Evolutionary conservation across 495 filamentous ascomycete species (phyloP).

Genomic region (Penicillium malachiteum): DNA sequence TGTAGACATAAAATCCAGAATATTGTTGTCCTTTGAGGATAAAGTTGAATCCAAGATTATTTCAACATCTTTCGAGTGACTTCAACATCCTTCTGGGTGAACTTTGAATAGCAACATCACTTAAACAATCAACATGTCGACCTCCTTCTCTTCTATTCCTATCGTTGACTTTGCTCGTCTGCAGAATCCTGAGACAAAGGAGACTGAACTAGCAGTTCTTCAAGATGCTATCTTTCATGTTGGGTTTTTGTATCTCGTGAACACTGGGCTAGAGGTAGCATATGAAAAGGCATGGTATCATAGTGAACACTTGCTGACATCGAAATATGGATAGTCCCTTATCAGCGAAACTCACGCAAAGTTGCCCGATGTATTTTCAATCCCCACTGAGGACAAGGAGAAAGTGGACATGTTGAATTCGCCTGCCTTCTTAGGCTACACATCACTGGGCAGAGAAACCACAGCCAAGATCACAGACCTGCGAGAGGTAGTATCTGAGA

Average conservation of each 20-base stretch:
- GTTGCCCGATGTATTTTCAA: slow-evolving; percentile 74
- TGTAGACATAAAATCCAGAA: no score
- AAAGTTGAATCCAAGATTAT: no score
- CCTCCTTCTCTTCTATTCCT: slow-evolving; percentile 35
- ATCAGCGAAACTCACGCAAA: slow-evolving; percentile 67
- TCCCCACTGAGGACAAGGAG: slow-evolving; percentile 73
- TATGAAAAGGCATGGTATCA: slow-evolving; percentile 26
- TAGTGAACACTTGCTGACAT: background rate
- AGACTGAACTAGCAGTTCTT: slow-evolving; percentile 66
- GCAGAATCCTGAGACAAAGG: slow-evolving; percentile 64
- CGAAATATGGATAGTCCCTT: slow-evolving; percentile 49
- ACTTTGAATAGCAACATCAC: no score
- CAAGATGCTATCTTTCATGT: slow-evolving; percentile 82
- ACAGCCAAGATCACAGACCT: slow-evolving; percentile 45
- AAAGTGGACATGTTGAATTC: slow-evolving; percentile 86
- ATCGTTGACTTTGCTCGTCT: slow-evolving; percentile 72
- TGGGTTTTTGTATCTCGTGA: slow-evolving; percentile 86
- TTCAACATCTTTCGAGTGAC: no score
- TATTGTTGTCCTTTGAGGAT: no score
- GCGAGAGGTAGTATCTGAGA: slow-evolving; percentile 27
- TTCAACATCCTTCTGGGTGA: no score
- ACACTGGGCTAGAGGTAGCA: slow-evolving; percentile 70
- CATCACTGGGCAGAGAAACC: slow-evolving; percentile 47
- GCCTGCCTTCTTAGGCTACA: slow-evolving; percentile 55
- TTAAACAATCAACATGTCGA: no score